A percentile compares a stretch with the other conserved stretches of the same genome.
Evolutionary conservation across 1,139 yeast species (phyloP).

Genomic region (Zygotorulaspora mrakii): DNA sequence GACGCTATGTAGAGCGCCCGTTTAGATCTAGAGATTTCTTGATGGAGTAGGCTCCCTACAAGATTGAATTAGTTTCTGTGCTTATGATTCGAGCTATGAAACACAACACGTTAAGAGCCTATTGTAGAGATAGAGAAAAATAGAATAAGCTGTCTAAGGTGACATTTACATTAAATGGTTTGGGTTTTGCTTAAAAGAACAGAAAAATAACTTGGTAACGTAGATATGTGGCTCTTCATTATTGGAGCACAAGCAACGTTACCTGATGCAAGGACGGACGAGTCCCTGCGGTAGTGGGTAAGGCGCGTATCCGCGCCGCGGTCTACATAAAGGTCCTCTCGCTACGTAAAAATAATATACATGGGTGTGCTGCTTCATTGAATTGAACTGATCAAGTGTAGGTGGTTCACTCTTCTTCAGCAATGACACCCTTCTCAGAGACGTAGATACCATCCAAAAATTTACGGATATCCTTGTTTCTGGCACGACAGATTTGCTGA

Average conservation of each 20-base stretch:
- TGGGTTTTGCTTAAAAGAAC: slow-evolving; percentile 14
- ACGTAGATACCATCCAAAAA: slow-evolving; percentile 99
- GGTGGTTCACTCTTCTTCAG: slow-evolving; percentile 22
- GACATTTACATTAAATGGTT: background rate
- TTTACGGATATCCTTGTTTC: slow-evolving; percentile 99
- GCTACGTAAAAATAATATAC: background rate
- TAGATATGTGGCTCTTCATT: slow-evolving; percentile 33
- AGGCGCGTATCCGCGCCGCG: slow-evolving; percentile 1
- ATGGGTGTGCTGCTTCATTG: too few relatives aligned
- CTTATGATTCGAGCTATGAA: too few relatives aligned
- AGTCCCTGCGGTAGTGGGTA: background rate
- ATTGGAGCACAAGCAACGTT: slow-evolving; percentile 35
- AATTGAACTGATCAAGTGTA: too few relatives aligned
- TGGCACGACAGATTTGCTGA: slow-evolving; percentile 97
- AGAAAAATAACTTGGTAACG: slow-evolving; percentile 11
- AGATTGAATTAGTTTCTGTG: too few relatives aligned
- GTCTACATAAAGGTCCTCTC: background rate
- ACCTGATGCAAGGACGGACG: slow-evolving; percentile 8
- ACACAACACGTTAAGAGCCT: too few relatives aligned
- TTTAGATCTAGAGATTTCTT: too few relatives aligned
- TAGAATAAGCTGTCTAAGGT: slow-evolving; percentile 2
- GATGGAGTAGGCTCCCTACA: too few relatives aligned
- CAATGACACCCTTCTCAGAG: slow-evolving; percentile 90
- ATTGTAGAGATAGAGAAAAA: too few relatives aligned
- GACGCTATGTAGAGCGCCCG: too few relatives aligned